These are phyloP conservation scores for Salvia miltiorrhiza DNA, from an alignment of 257 asterid species.

Conservation along the genomic window DNA sequence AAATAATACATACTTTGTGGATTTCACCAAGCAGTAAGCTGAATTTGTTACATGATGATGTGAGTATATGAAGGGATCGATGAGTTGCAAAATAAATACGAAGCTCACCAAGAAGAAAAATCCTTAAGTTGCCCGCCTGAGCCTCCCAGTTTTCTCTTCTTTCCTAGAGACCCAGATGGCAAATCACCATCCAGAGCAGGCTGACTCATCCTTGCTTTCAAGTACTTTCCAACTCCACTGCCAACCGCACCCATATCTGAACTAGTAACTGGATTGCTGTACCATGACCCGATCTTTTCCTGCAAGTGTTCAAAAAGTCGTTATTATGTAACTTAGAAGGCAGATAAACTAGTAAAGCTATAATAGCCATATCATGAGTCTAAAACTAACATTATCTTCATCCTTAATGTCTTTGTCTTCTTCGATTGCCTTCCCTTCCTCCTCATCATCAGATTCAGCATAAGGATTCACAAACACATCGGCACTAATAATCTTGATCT, in stretches of 20 bases:
- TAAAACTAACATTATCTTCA: constrained; percentile 65
- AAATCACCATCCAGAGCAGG: constrained; percentile 41
- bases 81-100: not conserved
- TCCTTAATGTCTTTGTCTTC: constrained; percentile 59
- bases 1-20: not conserved
- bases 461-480: constrained; percentile 86
- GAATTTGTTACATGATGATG: not conserved
- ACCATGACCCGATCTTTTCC: constrained; percentile 97
- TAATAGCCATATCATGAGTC: constrained; percentile 11
- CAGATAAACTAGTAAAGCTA: not conserved
- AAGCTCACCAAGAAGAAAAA: constrained; percentile 71
- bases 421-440: constrained; percentile 47
- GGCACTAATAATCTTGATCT: constrained; percentile 70
- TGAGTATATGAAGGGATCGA: not conserved
- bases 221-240: constrained; percentile 79
- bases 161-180: constrained; percentile 40
- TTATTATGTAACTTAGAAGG: not conserved
- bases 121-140: constrained; percentile 56
- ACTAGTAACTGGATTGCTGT: constrained; percentile 74
- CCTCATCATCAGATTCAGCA: constrained; percentile 75
- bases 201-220: constrained; percentile 41
- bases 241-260: constrained; percentile 48
- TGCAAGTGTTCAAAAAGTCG: constrained; percentile 29
- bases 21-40: not conserved
- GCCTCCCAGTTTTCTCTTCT: constrained; percentile 62